phyloP scores from a whole-genome alignment of 2,329 filamentous ascomycete species.

The Thelonectria rubi region DNA sequence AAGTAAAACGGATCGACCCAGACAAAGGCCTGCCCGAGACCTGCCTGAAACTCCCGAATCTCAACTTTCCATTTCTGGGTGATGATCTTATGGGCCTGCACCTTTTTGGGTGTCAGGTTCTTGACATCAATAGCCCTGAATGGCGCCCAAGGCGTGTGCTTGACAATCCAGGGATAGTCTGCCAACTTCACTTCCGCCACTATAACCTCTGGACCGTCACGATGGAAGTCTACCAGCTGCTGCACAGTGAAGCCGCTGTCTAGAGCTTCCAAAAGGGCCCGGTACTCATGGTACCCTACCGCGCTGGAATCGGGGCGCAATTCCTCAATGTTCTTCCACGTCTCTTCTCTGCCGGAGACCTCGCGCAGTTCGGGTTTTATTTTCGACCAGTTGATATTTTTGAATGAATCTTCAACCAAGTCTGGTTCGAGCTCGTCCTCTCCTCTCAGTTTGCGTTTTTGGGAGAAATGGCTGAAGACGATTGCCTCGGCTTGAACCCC shows the following conservation, averaged over 20 bases:
- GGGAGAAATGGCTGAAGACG: slow-evolving; percentile 46
- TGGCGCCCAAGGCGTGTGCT: slow-evolving; percentile 55
- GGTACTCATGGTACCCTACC: slow-evolving; percentile 45
- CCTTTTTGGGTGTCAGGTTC: slow-evolving; percentile 50
- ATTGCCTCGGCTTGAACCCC: slow-evolving; percentile 55
- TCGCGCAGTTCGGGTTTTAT: slow-evolving; percentile 42
- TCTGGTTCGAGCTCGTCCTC: slow-evolving; percentile 28
- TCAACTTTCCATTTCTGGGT: slow-evolving; percentile 60
- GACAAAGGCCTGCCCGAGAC: slow-evolving; percentile 53
- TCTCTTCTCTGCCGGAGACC: slow-evolving; percentile 47
- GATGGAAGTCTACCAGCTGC: slow-evolving; percentile 58
- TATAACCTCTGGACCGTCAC: slow-evolving; percentile 9
- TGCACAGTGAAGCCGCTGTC: slow-evolving; percentile 55
- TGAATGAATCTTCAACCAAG: slow-evolving; percentile 1
- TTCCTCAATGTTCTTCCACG: slow-evolving; percentile 57
- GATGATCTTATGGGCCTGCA: slow-evolving; percentile 55
- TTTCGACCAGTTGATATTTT: slow-evolving; percentile 45
- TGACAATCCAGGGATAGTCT: slow-evolving; percentile 54
- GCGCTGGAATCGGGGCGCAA: slow-evolving; percentile 58
- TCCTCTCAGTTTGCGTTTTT: slow-evolving; percentile 47
- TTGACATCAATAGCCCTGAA: slow-evolving; percentile 32
- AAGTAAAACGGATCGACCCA: slow-evolving; percentile 53
- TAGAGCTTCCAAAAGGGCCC: slow-evolving; percentile 40
- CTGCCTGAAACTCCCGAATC: slow-evolving; percentile 55
- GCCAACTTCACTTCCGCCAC: slow-evolving; percentile 10